Evolutionary conservation across 2,329 filamentous ascomycete species (phyloP).

Genomic region (Pseudogymnoascus destructans): DNA sequence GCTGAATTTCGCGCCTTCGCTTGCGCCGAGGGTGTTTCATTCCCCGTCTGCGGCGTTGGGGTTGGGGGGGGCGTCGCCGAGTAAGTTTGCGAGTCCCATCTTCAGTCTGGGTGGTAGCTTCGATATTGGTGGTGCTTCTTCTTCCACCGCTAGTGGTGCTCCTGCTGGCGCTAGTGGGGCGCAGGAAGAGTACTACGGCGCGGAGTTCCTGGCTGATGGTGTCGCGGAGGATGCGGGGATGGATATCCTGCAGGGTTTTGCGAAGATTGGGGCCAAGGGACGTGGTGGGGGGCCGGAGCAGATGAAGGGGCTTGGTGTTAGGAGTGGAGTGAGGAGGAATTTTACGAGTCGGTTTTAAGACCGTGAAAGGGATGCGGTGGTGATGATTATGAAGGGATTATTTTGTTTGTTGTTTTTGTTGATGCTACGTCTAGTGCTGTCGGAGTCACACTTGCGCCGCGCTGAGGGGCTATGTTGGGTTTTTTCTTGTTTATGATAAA

Average conservation of each 20-base stretch:
- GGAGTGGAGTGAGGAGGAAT: constrained; percentile 22
- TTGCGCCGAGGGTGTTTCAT: constrained; percentile 30
- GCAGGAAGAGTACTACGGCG: constrained; percentile 39
- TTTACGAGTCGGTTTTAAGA: constrained; percentile 24
- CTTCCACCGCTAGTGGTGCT: constrained; percentile 17
- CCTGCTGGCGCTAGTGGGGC: neutral
- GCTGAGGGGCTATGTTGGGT: neutral
- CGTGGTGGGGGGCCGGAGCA: constrained; percentile 33
- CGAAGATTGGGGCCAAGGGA: constrained; percentile 47
- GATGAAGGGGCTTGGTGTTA: constrained; percentile 15
- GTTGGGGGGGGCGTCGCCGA: constrained; percentile 36
- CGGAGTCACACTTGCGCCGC: neutral
- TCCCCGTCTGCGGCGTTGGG: constrained; percentile 46
- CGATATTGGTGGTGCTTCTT: constrained; percentile 14
- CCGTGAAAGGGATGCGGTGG: too few species aligned
- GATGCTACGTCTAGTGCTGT: neutral
- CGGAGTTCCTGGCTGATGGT: constrained; percentile 45
- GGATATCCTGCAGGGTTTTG: constrained; percentile 63
- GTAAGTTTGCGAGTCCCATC: constrained; percentile 30
- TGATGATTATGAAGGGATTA: neutral
- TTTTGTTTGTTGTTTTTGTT: neutral
- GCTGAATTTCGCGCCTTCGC: constrained; percentile 33
- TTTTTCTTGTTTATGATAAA: constrained; percentile 4
- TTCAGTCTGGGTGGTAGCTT: neutral
- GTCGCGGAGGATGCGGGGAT: constrained; percentile 45